Conservation (phyloP, 1,284 basidiomycete genomes). For the Apiotrichum gracile region DNA sequence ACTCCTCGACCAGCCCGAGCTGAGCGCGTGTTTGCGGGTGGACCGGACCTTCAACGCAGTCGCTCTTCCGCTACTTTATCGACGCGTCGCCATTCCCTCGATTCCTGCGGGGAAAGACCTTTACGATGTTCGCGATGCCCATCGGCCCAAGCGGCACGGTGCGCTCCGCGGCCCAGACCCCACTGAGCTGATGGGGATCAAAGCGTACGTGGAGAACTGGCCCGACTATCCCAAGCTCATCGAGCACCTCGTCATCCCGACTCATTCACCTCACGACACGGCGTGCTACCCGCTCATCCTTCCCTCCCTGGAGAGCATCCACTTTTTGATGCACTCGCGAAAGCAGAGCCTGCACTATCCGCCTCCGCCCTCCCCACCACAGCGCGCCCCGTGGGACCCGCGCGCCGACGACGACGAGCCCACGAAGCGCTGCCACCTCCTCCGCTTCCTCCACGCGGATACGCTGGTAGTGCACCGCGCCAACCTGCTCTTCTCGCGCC, state of each 20-base stretch:
- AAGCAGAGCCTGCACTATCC: no score
- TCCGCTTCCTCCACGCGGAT: neutral
- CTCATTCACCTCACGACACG: no score
- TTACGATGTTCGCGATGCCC: neutral
- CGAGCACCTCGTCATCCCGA: no score
- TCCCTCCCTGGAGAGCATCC: no score
- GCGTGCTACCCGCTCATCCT: no score
- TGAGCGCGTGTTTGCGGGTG: neutral
- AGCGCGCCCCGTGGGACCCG: neutral
- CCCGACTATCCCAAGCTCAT: no score
- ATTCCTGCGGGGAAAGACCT: neutral
- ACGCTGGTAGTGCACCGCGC: slow-evolving; percentile 6
- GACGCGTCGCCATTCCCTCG: neutral
- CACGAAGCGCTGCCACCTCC: slow-evolving; percentile 6
- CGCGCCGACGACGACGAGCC: neutral
- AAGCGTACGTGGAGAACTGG: no score
- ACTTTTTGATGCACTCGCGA: no score
- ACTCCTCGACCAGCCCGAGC: neutral
- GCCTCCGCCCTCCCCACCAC: no score
- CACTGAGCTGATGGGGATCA: neutral
- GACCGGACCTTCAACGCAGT: neutral
- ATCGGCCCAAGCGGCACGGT: neutral
- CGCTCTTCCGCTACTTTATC: slow-evolving; percentile 3
- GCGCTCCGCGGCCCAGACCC: neutral
- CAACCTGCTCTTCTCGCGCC: slow-evolving; percentile 7